phyloP scores from a whole-genome alignment of 2,329 filamentous ascomycete genomes.

The Pseudopithomyces chartarum region DNA sequence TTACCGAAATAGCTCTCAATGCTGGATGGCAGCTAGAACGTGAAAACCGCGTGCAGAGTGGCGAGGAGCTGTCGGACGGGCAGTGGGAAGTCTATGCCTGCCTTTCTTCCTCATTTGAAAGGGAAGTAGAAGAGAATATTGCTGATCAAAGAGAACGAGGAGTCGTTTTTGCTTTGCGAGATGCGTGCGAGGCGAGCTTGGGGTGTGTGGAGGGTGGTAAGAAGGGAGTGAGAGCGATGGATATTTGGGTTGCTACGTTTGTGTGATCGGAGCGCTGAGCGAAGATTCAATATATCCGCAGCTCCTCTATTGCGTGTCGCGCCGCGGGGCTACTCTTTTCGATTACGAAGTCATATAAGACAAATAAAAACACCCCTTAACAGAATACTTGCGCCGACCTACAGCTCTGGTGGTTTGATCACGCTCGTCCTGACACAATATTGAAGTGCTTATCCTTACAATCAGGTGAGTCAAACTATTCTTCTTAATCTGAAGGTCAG shows the following conservation, averaged over 20 bases:
- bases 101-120: constrained; percentile 16
- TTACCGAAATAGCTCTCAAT: constrained; percentile 43
- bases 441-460: too few relatives aligned
- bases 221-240: constrained; percentile 23
- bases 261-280: constrained; percentile 7
- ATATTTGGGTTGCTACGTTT: constrained; percentile 27
- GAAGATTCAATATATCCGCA: too few relatives aligned
- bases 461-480: too few relatives aligned
- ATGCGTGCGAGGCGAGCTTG: constrained; percentile 28
- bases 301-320: too few relatives aligned
- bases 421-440: too few relatives aligned
- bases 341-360: too few relatives aligned
- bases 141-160: constrained; percentile 19
- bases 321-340: too few relatives aligned
- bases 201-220: constrained; percentile 15
- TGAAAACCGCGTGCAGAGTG: constrained; percentile 46
- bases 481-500: too few relatives aligned
- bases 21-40: constrained; percentile 47
- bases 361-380: too few relatives aligned
- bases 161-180: constrained; percentile 14
- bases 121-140: constrained; percentile 18
- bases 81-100: constrained; percentile 34
- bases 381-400: too few relatives aligned
- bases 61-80: constrained; percentile 52
- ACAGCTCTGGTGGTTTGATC: too few relatives aligned